Evolutionary conservation across 257 asterid species (phyloP), one percentile per base, ranked within the genome.

Genomic region (Anisodus acutangulus): DNA sequence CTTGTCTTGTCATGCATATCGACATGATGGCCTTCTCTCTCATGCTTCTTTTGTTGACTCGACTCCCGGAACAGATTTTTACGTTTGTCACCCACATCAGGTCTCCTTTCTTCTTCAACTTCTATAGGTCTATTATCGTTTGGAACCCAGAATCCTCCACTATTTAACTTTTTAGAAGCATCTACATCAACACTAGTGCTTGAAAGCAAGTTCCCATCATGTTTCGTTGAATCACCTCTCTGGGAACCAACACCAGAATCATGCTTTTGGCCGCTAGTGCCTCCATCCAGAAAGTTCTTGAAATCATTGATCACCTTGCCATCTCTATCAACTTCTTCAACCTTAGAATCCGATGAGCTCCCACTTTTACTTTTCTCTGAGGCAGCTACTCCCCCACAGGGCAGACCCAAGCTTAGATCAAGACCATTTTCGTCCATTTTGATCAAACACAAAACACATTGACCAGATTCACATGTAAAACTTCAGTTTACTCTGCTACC

Each of bases 251-350:
- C 82, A 37, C 85, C 86, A 76, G 89, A 70, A 63, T 85, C 88
- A 54, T 71, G 92, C 60, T 90, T 93, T 84, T 87, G 92, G 87
- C 64, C 26, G 81, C 81, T 78, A 78, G 86, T 92, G 70, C 97
- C 94, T 54, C 98, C 98, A 89, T 97, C 97, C 69, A 97, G 92
- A 87, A 95, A 97, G 86, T 89, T 94, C 85, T 97, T 97, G 91
- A 97, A 93, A 91, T 95, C 98, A 49, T 90, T 92, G 87, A 94
- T 97, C 90, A 93, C 84, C 84, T 92, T 97, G 82, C 91, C 91
- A 86, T 91, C 98, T 84, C 99, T 88, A 80, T 97, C 98, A 82
- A 85, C 94, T 82, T 92, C 93, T 82, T 91, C 93, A 19, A 91
- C 79, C 87, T 88, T 91, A 79, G 84, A 47, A 51, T 93, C 98